A percentile compares a stretch with the other conserved stretches of the same genome.
phyloP scores from a whole-genome alignment of 345 rosid species.

The Heritiera littoralis region DNA sequence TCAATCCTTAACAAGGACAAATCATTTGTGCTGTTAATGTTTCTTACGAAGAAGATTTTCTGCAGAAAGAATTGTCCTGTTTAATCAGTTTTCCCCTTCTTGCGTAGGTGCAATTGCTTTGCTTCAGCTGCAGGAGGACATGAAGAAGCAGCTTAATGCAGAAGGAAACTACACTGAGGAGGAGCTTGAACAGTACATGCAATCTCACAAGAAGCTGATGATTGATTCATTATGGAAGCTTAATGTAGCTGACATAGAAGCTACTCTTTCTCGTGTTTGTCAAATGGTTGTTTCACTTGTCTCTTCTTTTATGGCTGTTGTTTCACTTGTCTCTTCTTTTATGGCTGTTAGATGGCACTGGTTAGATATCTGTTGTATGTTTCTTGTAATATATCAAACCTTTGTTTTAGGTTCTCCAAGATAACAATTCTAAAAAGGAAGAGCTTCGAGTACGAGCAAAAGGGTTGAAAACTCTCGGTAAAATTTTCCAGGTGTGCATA shows the following conservation, averaged over 20 bases:
- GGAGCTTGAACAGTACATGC: slow-evolving; percentile 89
- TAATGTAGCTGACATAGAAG: slow-evolving; percentile 96
- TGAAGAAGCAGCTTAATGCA: slow-evolving; percentile 82
- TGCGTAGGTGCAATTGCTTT: slow-evolving; percentile 86
- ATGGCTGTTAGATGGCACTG: not conserved
- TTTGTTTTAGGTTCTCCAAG: slow-evolving; percentile 90
- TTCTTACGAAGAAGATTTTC: not conserved
- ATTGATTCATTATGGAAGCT: slow-evolving; percentile 97
- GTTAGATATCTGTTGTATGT: slow-evolving; percentile 1
- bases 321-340: too few species aligned
- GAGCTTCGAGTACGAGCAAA: slow-evolving; percentile 91
- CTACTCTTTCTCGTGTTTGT: slow-evolving; percentile 92
- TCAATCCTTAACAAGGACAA: slow-evolving; percentile 9
- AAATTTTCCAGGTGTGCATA: slow-evolving; percentile 78
- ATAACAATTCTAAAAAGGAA: slow-evolving; percentile 72
- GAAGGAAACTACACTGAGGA: slow-evolving; percentile 87
- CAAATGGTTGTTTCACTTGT: slow-evolving; percentile 64
- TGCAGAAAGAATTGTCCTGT: not conserved
- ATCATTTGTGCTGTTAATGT: not conserved
- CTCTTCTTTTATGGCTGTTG: not conserved
- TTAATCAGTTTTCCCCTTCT: slow-evolving; percentile 7
- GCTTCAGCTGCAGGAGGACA: slow-evolving; percentile 97
- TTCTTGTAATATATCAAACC: slow-evolving; percentile 28
- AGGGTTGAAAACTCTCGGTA: slow-evolving; percentile 91
- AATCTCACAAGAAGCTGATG: slow-evolving; percentile 87